Percentiles rank a stretch among this genome's conserved stretches.
phyloP scores from a whole-genome alignment of 768 basidiomycete species.

The Termitomyces bulborhizus region DNA sequence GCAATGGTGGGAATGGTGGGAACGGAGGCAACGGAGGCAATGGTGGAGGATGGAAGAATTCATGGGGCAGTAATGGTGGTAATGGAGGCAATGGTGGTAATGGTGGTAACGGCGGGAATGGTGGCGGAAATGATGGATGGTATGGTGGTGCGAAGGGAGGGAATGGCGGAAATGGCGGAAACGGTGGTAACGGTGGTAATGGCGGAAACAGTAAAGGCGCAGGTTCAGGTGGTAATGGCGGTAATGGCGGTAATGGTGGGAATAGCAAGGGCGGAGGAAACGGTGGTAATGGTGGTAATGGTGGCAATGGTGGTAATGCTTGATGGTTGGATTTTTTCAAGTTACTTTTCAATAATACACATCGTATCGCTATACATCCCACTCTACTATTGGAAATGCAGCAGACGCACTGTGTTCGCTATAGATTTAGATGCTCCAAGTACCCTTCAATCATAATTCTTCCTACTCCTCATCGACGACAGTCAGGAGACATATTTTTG shows the following conservation, averaged over 20 bases:
- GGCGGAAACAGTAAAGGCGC: not conserved
- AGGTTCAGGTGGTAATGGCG: too few species aligned
- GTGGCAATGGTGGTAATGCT: not conserved
- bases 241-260: not conserved
- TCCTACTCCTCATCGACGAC: too few species aligned
- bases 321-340: too few species aligned
- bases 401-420: too few species aligned
- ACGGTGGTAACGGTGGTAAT: not conserved
- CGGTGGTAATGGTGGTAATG: not conserved
- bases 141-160: not conserved
- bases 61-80: not conserved
- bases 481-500: too few species aligned
- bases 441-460: too few species aligned
- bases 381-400: too few species aligned
- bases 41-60: not conserved
- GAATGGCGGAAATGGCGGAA: not conserved
- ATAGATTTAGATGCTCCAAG: too few species aligned
- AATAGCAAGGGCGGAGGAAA: not conserved
- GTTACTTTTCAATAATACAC: too few species aligned
- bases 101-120: not conserved
- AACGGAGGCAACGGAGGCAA: not conserved
- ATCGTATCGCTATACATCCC: too few species aligned
- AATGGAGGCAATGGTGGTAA: not conserved
- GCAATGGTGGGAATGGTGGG: not conserved
- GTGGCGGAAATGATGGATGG: not conserved